Conservation (phyloP, 2,329 filamentous ascomycete genomes). For the Aspergillus fructus region DNA sequence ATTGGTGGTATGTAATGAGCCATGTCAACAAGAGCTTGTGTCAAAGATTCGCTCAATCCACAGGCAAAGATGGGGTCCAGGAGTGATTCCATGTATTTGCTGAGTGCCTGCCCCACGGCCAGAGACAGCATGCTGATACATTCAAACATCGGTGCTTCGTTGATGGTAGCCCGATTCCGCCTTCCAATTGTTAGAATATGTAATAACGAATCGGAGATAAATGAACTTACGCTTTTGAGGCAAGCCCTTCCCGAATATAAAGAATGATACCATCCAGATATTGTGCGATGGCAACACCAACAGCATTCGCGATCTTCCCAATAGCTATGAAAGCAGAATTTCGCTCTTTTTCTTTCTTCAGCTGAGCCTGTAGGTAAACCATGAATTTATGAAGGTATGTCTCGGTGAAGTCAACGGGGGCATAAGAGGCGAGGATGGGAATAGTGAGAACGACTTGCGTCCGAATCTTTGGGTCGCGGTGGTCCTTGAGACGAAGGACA, state of each 20-base stretch:
- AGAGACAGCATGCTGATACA: conserved; percentile 96
- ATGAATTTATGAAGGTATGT: conserved; percentile 93
- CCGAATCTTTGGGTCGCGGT: conserved; percentile 82
- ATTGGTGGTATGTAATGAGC: conserved; percentile 97
- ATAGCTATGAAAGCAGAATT: conserved; percentile 95
- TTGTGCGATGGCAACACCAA: conserved; percentile 90
- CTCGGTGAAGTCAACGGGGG: conserved; percentile 83
- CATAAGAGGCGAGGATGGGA: conserved; percentile 88
- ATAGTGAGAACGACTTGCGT: conserved; percentile 89
- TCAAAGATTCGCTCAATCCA: conserved; percentile 88
- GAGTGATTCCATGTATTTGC: conserved; percentile 96
- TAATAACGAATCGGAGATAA: conserved; percentile 10
- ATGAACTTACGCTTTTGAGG: conserved; percentile 64
- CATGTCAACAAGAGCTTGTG: conserved; percentile 96
- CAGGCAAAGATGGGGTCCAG: conserved; percentile 97
- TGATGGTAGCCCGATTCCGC: conserved; percentile 55
- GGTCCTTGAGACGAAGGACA: conserved; percentile 87
- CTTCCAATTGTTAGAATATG: conserved; percentile 36
- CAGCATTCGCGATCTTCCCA: conserved; percentile 92
- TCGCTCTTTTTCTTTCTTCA: conserved; percentile 91
- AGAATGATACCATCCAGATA: conserved; percentile 93
- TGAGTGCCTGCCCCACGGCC: conserved; percentile 91
- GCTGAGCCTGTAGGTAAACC: conserved; percentile 88
- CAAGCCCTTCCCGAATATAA: conserved; percentile 88
- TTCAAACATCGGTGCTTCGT: conserved; percentile 81